Base-by-base conservation (phyloP, 495 filamentous ascomycete species). In the Talaromyces nanjingensis region DNA sequence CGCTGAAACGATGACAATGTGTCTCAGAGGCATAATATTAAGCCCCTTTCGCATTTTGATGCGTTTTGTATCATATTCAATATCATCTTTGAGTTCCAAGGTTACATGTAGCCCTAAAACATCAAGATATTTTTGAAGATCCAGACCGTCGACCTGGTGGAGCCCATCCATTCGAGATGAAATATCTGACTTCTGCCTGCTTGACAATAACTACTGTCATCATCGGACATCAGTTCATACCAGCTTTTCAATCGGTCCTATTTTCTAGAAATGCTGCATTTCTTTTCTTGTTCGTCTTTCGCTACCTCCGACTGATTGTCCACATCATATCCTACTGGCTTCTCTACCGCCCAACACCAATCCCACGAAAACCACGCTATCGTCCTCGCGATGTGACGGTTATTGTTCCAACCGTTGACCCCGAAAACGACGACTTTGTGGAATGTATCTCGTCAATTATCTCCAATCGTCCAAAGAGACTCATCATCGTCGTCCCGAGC, bases 381-480 rank as follows among this genome's bases (percentile, higher is more conserved):
- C 71, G 57, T 12, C 69, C 75, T 18, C 60, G 68, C 18, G 80
- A 85, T 66, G 82, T 85, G 66, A 83, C 82, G 2, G 79, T 84
- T 54, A 77, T 86, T 53, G 70, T 86, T 25, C 83, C 83, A 1
- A 83, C 81, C n/a, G 73, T 84, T 27, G 73, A 80, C 52, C 72
- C 73, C 0, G 24, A 60, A 0, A 69, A 69, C n/a, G 42, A n/a
- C 0, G 66, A 71, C 37, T 79, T 81, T 59, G 39, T 49, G 14
- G 71, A 74, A 16, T 76, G 73, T 27, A 24, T 82, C 8, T 24
- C 33, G 3, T 69, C 70, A 0, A 72, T 73, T 22, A 65, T 76
- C 4, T 16, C 55, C 0, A 79, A 76, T 62, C 6, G 34, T 4
- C 77, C 78, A 5, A 62, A 61, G 3, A 64, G 62, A 12, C 70